Evolutionary conservation across 2,329 filamentous ascomycete species (phyloP), one percentile per base, ranked within the genome.

Genomic region (Microdochium bolleyi): DNA sequence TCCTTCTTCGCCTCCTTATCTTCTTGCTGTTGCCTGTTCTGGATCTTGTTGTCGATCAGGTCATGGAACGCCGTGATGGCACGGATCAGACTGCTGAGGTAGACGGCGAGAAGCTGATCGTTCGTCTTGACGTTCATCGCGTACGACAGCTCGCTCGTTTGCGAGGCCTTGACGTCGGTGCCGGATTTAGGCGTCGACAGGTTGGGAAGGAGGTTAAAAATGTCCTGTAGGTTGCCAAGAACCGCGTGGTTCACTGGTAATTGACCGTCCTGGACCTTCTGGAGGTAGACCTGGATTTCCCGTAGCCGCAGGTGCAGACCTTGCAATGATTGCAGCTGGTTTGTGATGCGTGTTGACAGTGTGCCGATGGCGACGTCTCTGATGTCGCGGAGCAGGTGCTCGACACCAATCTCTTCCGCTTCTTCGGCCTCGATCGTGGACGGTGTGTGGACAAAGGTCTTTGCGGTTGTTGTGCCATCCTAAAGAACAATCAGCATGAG

Each of bases 111-210:
- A 59, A 99, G 82, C 75, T 99, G 94, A 70, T 99, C 94, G 67
- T 99, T 99, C 54, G 92, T 97, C 83, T 99, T 99, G 75, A 96
- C 84, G 73, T 90, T 95, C 91, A 99, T 96, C 34, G 94, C 92
- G 56, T 94, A 83, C n/a, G 91, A 87, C 52, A 99, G 79, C 70
- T 97, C 94, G 65, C 87, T 86, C 62, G 86, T 73, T 70, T 77
- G 73, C 54, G 67, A 65, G 30, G 73, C 66, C 62, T 85, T 80
- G 57, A 76, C 79, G 44, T 85, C 84, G 4, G 78, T 73, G 46
- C 79, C 77, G 2, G 79, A 72, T 53, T 88, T 83, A 27, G 92
- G 89, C 37, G 91, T 95, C 10, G 89, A 92, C 51, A 99, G 82
- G 72, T 99, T 99, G 49, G 94, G 94, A 24, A 99, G 84, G 46